Evolutionary conservation across 495 filamentous ascomycete species (phyloP), one percentile per base, ranked within the genome.

Genomic region (Melanomma pulvis-pyrius): DNA sequence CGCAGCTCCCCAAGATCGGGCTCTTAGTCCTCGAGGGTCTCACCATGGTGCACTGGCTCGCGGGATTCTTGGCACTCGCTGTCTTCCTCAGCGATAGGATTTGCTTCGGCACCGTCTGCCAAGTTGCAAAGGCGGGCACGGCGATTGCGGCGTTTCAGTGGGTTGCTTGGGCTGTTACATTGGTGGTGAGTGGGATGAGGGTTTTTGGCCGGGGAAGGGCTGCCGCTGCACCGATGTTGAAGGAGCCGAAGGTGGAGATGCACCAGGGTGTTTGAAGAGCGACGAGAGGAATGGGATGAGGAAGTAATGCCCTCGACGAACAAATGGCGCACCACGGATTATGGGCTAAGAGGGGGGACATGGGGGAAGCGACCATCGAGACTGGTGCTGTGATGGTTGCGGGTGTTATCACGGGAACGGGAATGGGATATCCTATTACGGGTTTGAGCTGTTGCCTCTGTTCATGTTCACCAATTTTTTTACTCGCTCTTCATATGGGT

Each of bases 21-120:
- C 82, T 92, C 4, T 80, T 90, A 9, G 86, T 70, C n/a, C 77
- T 89, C 30, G 89, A 93, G 65, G 77, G 78, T 48, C 50, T 93
- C 13, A 92, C 91, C n/a, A 87, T 86, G 81, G 82, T 93, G 39
- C 92, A 93, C 81, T 96, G 92, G 92, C 92, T 96, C 74, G 86
- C 87, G 0, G 91, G 90, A 26, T 89, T 89, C 64, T 87, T 96
- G 73, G 90, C 90, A 0, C 71, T 92, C 1, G 90, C 86, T 1
- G 87, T 85, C 3, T 79, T 81, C 61, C 74, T 90, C 48, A 82
- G 80, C 19, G 73, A 82, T 4, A 61, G 84, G 5, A 53, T 72
- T 46, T 89, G 86, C 59, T 72, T 72, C 11, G 79, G 78, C 4
- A 75, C 75, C 34, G 74, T 77, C 11, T 88, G 87, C 63, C 71